These are phyloP conservation scores for Fusarium duplospermum DNA, from an alignment of 2,329 filamentous ascomycete genomes.

Conservation along the genomic window DNA sequence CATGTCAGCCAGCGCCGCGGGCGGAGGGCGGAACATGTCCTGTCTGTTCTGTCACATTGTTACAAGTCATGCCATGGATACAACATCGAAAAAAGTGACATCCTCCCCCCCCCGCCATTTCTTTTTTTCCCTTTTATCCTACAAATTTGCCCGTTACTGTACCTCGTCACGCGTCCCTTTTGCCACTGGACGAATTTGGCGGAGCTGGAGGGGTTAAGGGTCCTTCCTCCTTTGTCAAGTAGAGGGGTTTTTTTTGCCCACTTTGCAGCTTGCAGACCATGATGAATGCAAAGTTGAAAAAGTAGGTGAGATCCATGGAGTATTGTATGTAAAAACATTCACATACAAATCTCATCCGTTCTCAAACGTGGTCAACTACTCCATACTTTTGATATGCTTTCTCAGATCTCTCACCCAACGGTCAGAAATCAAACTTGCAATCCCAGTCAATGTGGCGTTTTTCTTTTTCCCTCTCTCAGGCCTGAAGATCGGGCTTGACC, in stretches of 20 bases:
- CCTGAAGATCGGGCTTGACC: background rate
- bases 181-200: slow-evolving; percentile 16
- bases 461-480: background rate
- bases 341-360: background rate
- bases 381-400: background rate
- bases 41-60: slow-evolving; percentile 32
- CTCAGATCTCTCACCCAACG: slow-evolving; percentile 1
- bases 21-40: slow-evolving; percentile 4
- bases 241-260: background rate
- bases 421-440: background rate
- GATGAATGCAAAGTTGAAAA: background rate
- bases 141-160: no score
- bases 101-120: background rate
- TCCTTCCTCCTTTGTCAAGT: background rate
- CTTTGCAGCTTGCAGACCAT: background rate
- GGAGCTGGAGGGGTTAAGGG: background rate
- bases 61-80: slow-evolving; percentile 19
- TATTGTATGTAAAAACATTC: background rate
- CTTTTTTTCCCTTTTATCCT: no score
- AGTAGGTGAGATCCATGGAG: background rate
- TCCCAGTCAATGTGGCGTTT: background rate
- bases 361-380: background rate
- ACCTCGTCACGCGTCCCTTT: slow-evolving; percentile 19
- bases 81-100: background rate
- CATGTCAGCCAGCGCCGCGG: background rate